Conservation (phyloP, 2,329 filamentous ascomycete genomes). For the Colletotrichum plurivorum region DNA sequence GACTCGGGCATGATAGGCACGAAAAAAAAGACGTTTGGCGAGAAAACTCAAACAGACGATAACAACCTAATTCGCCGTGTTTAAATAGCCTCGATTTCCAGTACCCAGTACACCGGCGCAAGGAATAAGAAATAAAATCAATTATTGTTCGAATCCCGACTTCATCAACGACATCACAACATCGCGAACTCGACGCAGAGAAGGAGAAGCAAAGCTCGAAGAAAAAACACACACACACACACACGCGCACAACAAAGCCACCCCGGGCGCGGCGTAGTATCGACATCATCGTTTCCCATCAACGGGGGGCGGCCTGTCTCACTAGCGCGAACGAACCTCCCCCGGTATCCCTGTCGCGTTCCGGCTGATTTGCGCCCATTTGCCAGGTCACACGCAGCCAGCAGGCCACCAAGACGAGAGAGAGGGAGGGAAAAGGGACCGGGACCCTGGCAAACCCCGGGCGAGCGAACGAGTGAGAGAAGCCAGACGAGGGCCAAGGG, state of each 20-base stretch:
- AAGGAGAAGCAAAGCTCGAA: neutral
- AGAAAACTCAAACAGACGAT: too few species aligned
- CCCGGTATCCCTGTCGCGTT: conserved; percentile 38
- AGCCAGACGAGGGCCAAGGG: conserved; percentile 2
- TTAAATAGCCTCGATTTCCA: too few species aligned
- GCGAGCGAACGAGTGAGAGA: conserved; percentile 12
- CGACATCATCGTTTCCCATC: conserved; percentile 41
- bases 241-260: neutral
- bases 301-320: conserved; percentile 39
- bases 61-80: too few species aligned
- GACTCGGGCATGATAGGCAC: neutral
- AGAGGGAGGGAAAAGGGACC: conserved; percentile 5
- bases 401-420: conserved; percentile 31
- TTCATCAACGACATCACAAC: neutral
- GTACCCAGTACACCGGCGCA: too few species aligned
- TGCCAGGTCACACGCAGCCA: conserved; percentile 41
- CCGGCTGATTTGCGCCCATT: conserved; percentile 42
- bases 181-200: neutral
- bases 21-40: conserved; percentile 1
- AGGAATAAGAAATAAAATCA: too few species aligned
- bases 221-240: neutral
- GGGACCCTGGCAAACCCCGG: conserved; percentile 33
- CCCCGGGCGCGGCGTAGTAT: conserved; percentile 37
- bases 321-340: conserved; percentile 43
- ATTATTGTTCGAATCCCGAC: too few species aligned